Evolutionary conservation across 345 rosid genomes (phyloP).

Genomic region (Xanthoceras sorbifolium): DNA sequence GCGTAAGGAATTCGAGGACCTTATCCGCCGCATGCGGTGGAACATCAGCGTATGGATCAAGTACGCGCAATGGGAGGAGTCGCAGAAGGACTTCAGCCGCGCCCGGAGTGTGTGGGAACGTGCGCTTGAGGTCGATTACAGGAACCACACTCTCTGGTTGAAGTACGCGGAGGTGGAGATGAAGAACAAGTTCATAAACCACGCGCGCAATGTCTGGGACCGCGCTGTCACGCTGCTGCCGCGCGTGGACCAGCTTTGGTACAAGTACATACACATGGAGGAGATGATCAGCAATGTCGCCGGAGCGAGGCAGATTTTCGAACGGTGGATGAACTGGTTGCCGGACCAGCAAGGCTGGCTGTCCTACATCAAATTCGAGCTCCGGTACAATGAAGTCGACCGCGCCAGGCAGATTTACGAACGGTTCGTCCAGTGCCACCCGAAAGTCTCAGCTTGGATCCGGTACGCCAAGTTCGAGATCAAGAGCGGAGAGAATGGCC

Average conservation of each 20-base stretch:
- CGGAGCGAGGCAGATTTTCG: constrained; percentile 76
- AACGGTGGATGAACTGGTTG: constrained; percentile 86
- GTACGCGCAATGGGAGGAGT: too few relatives aligned
- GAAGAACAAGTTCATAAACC: constrained; percentile 82
- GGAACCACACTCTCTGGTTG: too few relatives aligned
- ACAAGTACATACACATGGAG: constrained; percentile 93
- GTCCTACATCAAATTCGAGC: constrained; percentile 74
- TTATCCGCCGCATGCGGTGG: too few relatives aligned
- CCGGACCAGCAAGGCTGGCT: constrained; percentile 92
- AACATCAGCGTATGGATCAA: too few relatives aligned
- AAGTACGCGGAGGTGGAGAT: constrained; percentile 89
- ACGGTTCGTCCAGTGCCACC: constrained; percentile 72
- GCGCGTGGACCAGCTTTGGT: constrained; percentile 87
- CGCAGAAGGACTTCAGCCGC: too few relatives aligned
- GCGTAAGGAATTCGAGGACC: too few relatives aligned
- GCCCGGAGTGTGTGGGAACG: too few relatives aligned
- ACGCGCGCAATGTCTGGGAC: constrained; percentile 88
- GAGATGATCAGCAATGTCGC: constrained; percentile 78
- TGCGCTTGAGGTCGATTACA: too few relatives aligned
- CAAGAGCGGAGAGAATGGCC: constrained; percentile 69
- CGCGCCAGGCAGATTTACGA: constrained; percentile 67
- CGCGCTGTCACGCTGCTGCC: constrained; percentile 77
- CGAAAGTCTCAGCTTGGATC: constrained; percentile 67
- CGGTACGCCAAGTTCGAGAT: constrained; percentile 80
- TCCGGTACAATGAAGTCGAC: constrained; percentile 68